phyloP scores from a whole-genome alignment of 139 green algal species.

The Coccomyxa sp. region DNA sequence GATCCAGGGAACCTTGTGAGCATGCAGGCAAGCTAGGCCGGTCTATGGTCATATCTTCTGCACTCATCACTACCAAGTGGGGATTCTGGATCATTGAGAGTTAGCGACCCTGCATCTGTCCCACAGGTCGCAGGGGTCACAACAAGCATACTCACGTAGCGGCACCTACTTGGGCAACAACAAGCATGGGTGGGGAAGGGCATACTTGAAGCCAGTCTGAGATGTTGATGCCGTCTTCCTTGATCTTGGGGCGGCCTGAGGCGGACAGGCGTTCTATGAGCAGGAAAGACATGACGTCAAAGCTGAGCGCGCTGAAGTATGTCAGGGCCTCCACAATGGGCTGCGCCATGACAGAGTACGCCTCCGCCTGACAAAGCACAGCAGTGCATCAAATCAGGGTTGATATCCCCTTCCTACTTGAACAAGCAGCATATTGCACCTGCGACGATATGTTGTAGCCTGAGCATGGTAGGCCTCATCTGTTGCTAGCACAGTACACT shows the following conservation, averaged over 20 bases:
- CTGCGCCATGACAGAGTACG: conserved; percentile 67
- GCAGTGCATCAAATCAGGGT: too few relatives aligned
- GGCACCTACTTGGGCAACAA: background rate
- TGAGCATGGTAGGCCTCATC: background rate
- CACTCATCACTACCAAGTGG: background rate
- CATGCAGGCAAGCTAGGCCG: background rate
- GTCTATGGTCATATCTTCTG: background rate
- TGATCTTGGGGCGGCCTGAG: conserved; percentile 33
- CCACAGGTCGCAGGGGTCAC: background rate
- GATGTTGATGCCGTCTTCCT: conserved; percentile 74
- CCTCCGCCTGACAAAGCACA: conserved; percentile 74
- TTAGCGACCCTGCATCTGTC: background rate
- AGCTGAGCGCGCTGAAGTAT: conserved; percentile 59
- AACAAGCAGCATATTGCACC: background rate
- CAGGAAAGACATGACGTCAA: conserved; percentile 66
- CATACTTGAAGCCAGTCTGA: conserved; percentile 58
- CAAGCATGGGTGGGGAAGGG: background rate
- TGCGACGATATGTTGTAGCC: background rate
- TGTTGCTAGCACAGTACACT: background rate
- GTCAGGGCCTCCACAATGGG: conserved; percentile 67
- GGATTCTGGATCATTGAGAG: background rate
- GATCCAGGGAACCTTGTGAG: background rate
- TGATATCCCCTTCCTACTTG: background rate
- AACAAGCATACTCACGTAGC: background rate
- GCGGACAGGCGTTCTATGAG: conserved; percentile 52